Conservation (phyloP, 139 green algal species). For the Coccomyxa sp. region DNA sequence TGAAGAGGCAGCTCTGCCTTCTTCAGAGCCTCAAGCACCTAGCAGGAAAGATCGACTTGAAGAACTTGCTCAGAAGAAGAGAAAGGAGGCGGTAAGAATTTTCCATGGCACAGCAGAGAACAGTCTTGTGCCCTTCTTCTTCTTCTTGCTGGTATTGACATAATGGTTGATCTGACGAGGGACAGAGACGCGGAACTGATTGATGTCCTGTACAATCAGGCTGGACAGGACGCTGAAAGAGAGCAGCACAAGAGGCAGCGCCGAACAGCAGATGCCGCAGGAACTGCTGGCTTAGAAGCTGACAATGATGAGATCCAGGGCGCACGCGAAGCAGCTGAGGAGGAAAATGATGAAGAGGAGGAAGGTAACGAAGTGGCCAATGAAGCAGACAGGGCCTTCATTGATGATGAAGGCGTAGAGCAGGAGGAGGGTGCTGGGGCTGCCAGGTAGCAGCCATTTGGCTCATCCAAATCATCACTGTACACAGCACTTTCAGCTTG, state of each 20-base stretch:
- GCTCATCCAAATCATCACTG: no score
- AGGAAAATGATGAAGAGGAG: slow-evolving; percentile 26
- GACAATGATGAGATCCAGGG: no score
- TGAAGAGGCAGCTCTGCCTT: not conserved
- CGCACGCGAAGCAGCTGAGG: not conserved
- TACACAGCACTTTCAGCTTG: no score
- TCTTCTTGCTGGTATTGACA: no score
- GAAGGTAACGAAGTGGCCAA: slow-evolving; percentile 5
- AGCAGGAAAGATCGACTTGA: not conserved
- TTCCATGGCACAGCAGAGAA: not conserved
- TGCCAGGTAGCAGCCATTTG: not conserved
- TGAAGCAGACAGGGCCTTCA: slow-evolving; percentile 20
- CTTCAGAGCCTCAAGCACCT: not conserved
- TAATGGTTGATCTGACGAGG: no score
- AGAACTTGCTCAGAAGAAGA: not conserved
- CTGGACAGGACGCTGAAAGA: not conserved
- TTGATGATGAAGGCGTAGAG: slow-evolving; percentile 34
- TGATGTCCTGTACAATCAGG: not conserved
- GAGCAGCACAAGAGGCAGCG: not conserved
- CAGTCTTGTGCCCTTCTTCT: no score
- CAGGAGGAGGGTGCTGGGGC: not conserved
- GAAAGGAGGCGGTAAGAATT: not conserved
- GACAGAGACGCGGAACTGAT: no score
- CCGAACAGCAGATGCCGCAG: not conserved
- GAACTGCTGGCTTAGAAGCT: no score